Conservation (phyloP, 257 asterid species). For the Solanum chilense region DNA sequence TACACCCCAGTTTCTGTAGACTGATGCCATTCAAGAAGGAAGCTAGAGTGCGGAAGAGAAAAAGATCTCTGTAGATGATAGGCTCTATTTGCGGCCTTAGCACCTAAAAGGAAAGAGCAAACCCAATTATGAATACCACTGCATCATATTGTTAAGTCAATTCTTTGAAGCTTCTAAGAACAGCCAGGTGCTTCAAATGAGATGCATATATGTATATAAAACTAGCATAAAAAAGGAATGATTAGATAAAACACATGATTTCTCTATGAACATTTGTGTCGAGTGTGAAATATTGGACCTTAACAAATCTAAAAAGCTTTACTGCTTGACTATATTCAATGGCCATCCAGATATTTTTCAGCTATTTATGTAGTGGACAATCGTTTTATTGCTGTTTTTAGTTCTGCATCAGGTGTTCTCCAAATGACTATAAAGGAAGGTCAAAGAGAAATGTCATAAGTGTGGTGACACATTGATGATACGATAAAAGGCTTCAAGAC, state of each 20-base stretch:
- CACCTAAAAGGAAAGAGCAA: slow-evolving; percentile 42
- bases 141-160: neutral
- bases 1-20: slow-evolving; percentile 89
- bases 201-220: neutral
- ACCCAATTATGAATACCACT: neutral
- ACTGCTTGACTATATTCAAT: neutral
- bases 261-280: neutral
- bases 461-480: neutral
- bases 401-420: neutral
- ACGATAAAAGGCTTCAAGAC: neutral
- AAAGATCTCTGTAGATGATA: slow-evolving; percentile 90
- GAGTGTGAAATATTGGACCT: neutral
- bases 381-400: neutral
- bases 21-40: slow-evolving; percentile 96
- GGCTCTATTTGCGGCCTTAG: slow-evolving; percentile 98
- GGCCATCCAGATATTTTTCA: neutral
- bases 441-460: neutral
- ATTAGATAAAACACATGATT: neutral
- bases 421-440: neutral
- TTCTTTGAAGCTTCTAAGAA: neutral
- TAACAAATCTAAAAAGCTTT: neutral
- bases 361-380: neutral
- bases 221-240: neutral
- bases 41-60: slow-evolving; percentile 95
- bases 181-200: neutral